phyloP scores from a whole-genome alignment of 768 basidiomycete species.

The Termitomyces sp. region DNA sequence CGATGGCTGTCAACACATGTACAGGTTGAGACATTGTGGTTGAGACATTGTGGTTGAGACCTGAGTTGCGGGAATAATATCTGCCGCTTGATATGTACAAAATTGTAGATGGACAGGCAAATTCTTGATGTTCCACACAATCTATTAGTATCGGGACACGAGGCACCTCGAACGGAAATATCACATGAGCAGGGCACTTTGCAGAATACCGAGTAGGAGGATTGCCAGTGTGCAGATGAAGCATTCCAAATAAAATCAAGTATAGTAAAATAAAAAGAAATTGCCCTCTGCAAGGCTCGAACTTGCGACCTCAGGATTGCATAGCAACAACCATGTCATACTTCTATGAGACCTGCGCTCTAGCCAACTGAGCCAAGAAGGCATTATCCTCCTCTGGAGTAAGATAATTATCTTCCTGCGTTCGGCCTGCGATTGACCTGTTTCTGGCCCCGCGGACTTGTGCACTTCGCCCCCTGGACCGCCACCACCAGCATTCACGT shows the following conservation, averaged over 20 bases:
- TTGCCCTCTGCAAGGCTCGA: conserved; percentile 56
- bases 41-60: no score
- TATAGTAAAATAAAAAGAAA: background rate
- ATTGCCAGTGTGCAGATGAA: no score
- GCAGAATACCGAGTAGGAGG: no score
- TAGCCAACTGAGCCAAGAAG: conserved; percentile 31
- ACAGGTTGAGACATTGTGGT: background rate
- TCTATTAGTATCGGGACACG: no score
- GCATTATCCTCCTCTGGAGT: no score
- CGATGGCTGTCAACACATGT: no score
- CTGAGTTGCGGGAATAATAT: no score
- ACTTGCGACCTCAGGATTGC: conserved; percentile 60
- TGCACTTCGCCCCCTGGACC: background rate
- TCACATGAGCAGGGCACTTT: background rate
- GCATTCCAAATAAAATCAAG: no score
- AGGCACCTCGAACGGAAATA: background rate
- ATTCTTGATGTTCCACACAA: background rate
- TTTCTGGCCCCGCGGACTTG: background rate
- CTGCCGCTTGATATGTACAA: no score
- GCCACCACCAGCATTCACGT: conserved; percentile 4
- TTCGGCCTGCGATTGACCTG: background rate
- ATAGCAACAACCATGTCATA: conserved; percentile 16
- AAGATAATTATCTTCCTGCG: background rate
- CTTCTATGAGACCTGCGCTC: conserved; percentile 29
- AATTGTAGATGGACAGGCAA: no score